Conservation (phyloP, 2,329 filamentous ascomycete species). For the Aspergillus glaucus region DNA sequence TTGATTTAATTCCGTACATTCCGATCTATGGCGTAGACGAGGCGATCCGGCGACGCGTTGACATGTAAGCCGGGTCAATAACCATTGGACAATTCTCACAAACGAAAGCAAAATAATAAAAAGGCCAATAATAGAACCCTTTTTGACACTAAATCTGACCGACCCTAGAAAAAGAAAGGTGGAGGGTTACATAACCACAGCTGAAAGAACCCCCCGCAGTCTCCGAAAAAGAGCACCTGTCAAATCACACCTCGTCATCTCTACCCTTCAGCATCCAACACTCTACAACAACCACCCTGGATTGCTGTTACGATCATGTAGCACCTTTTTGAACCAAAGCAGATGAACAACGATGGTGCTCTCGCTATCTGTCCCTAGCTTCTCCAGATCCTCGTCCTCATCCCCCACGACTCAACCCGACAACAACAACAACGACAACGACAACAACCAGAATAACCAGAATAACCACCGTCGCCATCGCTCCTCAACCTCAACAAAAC, state of each 20-base stretch:
- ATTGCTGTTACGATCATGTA: constrained; percentile 25
- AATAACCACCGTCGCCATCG: constrained; percentile 1
- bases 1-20: background rate
- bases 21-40: too few relatives aligned
- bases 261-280: background rate
- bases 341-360: constrained; percentile 29
- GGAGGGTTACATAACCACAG: background rate
- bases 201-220: background rate
- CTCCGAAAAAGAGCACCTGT: background rate
- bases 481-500: constrained; percentile 12
- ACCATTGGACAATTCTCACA: too few relatives aligned
- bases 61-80: too few relatives aligned
- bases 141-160: too few relatives aligned
- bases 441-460: constrained; percentile 10
- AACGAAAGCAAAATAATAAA: too few relatives aligned
- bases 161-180: background rate
- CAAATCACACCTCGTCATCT: background rate
- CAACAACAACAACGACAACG: constrained; percentile 7
- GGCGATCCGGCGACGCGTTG: too few relatives aligned
- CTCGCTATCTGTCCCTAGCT: constrained; percentile 31
- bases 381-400: constrained; percentile 24
- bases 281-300: background rate
- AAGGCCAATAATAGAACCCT: too few relatives aligned
- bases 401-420: constrained; percentile 21
- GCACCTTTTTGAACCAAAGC: constrained; percentile 4